phyloP scores from a whole-genome alignment of 176 grass and related monocot genomes.

The Areca catechu region DNA sequence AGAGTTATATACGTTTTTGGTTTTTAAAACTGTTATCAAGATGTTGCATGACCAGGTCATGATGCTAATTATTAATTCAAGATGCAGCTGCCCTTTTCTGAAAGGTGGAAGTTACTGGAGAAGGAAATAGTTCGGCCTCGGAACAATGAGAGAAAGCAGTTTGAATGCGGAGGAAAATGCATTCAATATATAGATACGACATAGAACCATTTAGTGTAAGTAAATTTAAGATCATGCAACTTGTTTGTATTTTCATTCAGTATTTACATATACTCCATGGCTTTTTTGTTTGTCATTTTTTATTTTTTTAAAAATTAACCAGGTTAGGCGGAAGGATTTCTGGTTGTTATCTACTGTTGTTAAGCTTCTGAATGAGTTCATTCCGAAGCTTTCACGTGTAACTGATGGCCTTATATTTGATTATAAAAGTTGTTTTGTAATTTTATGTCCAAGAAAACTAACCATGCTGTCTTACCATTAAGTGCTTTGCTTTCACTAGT shows the following conservation, averaged over 20 bases:
- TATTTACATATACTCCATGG: background rate
- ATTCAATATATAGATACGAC: slow-evolving; percentile 85
- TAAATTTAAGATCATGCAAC: background rate
- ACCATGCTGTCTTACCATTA: too few relatives aligned
- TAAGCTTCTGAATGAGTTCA: slow-evolving; percentile 73
- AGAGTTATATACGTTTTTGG: too few relatives aligned
- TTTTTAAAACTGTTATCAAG: too few relatives aligned
- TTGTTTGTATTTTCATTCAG: slow-evolving; percentile 15
- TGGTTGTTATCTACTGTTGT: slow-evolving; percentile 84
- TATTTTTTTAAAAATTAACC: slow-evolving; percentile 15
- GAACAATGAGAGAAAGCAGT: slow-evolving; percentile 57
- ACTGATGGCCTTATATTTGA: slow-evolving; percentile 82
- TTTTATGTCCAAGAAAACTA: too few relatives aligned
- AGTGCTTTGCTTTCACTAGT: too few relatives aligned
- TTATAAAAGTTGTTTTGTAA: too few relatives aligned
- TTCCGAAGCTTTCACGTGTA: slow-evolving; percentile 84
- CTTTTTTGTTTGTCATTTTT: background rate
- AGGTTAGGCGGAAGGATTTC: slow-evolving; percentile 96
- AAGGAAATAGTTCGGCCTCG: slow-evolving; percentile 82
- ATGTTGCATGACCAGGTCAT: too few relatives aligned
- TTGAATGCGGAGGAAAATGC: slow-evolving; percentile 67
- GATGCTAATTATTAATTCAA: slow-evolving; percentile 2
- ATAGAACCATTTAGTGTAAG: slow-evolving; percentile 92
- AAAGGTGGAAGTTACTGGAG: slow-evolving; percentile 93
- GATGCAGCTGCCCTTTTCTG: slow-evolving; percentile 81